phyloP scores from a whole-genome alignment of 768 basidiomycete genomes.

The Ramaria sp. region DNA sequence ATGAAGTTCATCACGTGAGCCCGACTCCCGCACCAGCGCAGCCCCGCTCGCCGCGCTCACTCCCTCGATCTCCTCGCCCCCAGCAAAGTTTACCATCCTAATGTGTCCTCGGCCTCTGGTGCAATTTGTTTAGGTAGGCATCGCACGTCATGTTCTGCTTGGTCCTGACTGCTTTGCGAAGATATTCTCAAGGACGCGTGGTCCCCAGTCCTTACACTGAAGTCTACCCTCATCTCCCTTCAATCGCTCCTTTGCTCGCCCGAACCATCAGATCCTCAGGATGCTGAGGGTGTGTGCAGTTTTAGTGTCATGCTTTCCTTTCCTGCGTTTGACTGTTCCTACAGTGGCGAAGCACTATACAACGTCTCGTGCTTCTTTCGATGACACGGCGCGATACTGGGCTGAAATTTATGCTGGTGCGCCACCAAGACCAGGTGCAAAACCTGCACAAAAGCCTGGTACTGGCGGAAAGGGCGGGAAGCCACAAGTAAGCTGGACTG shows the following conservation, averaged over 20 bases:
- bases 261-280: constrained; percentile 93
- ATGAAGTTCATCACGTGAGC: constrained; percentile 88
- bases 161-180: constrained; percentile 1
- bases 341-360: constrained; percentile 90
- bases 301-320: neutral
- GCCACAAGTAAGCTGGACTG: neutral
- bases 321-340: neutral
- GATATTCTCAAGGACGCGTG: constrained; percentile 70
- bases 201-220: constrained; percentile 91
- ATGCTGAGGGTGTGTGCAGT: constrained; percentile 54
- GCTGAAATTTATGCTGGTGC: constrained; percentile 85
- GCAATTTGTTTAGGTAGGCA: constrained; percentile 85
- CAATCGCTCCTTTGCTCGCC: constrained; percentile 90
- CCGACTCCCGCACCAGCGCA: neutral
- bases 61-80: neutral
- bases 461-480: neutral
- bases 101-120: constrained; percentile 87
- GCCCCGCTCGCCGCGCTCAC: neutral
- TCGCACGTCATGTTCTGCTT: constrained; percentile 24
- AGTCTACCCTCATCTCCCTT: constrained; percentile 90
- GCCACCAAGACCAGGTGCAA: constrained; percentile 23
- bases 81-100: constrained; percentile 86
- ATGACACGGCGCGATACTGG: constrained; percentile 91
- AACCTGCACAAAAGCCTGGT: neutral
- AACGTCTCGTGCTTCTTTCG: constrained; percentile 78